Percentiles rank a stretch among this genome's conserved stretches.
These are phyloP conservation scores for Globisporangium spinosum DNA, from an alignment of 352 stramenopile species.

Conservation along the genomic window DNA sequence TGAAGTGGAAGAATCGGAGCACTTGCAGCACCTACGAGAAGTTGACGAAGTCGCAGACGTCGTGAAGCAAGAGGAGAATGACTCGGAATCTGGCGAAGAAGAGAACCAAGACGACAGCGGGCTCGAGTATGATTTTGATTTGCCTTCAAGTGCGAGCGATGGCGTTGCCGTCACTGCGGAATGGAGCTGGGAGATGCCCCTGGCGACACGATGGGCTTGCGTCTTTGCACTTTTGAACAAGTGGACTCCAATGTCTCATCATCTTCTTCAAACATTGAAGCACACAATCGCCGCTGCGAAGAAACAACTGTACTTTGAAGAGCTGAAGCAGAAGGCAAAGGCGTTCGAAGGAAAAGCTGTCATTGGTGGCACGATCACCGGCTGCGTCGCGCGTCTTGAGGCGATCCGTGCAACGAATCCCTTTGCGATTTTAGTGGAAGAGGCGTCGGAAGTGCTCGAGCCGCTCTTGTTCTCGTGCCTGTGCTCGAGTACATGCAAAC, in stretches of 20 bases:
- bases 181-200: slow-evolving; percentile 76
- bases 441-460: slow-evolving; percentile 86
- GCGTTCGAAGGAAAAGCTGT: slow-evolving; percentile 84
- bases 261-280: slow-evolving; percentile 9
- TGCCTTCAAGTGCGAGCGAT: slow-evolving; percentile 1
- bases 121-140: slow-evolving; percentile 16
- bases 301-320: slow-evolving; percentile 50
- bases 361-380: slow-evolving; percentile 86
- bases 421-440: slow-evolving; percentile 86
- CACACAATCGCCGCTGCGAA: slow-evolving; percentile 26
- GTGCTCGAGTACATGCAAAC: slow-evolving; percentile 73
- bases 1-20: slow-evolving; percentile 75
- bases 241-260: slow-evolving; percentile 21
- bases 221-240: slow-evolving; percentile 29
- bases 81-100: neutral
- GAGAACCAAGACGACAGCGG: slow-evolving; percentile 13
- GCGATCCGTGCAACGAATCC: slow-evolving; percentile 78
- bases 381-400: slow-evolving; percentile 80
- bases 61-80: slow-evolving; percentile 28
- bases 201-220: slow-evolving; percentile 52
- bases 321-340: slow-evolving; percentile 56
- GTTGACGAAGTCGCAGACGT: slow-evolving; percentile 62
- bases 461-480: slow-evolving; percentile 85
- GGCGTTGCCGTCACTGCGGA: slow-evolving; percentile 19
- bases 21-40: slow-evolving; percentile 81